These are phyloP conservation scores for Hyaloscypha hepaticicola DNA, from an alignment of 495 filamentous ascomycete genomes.

Conservation along the genomic window DNA sequence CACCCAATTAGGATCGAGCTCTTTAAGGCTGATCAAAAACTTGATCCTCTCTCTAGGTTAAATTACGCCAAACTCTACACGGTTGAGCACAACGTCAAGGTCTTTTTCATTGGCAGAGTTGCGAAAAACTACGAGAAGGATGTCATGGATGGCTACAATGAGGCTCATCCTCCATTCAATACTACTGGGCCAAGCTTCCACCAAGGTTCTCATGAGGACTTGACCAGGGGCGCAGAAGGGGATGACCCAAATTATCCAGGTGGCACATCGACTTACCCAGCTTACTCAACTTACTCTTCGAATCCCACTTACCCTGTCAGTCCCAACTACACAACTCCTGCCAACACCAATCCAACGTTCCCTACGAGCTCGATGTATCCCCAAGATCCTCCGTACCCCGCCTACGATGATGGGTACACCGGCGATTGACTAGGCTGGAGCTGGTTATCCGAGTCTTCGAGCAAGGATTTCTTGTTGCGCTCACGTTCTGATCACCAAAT, in stretches of 20 bases:
- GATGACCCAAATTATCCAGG: background rate
- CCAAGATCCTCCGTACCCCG: no score
- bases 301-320: no score
- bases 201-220: background rate
- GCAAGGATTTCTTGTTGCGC: no score
- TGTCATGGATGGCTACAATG: background rate
- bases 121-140: background rate
- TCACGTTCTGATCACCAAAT: background rate
- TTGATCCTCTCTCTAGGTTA: background rate
- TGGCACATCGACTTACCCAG: no score
- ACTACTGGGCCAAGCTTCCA: background rate
- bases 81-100: slow-evolving; percentile 10
- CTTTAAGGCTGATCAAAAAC: background rate
- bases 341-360: no score
- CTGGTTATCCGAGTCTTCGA: no score
- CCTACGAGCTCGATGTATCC: no score
- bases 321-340: no score
- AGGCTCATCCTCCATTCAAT: background rate
- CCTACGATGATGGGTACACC: no score
- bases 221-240: background rate
- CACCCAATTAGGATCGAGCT: background rate
- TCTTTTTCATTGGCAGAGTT: background rate
- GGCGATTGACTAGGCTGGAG: no score
- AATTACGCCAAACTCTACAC: slow-evolving; percentile 20
- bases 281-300: no score